Base-by-base conservation (phyloP, 2,329 filamentous ascomycete species). In the Fusarium sp. region DNA sequence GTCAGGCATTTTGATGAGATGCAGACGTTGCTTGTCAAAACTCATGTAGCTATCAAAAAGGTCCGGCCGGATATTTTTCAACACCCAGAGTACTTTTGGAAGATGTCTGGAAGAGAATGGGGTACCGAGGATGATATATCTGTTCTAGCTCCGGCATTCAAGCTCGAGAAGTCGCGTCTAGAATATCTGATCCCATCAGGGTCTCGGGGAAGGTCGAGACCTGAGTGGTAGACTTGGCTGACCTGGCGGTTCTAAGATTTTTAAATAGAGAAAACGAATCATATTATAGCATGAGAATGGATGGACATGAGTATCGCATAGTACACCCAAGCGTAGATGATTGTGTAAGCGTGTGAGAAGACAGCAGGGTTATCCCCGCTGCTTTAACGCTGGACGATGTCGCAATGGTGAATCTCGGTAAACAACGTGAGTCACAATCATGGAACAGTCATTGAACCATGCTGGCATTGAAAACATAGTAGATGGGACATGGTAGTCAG, bases 1-100 rank as follows among this genome's bases (percentile, higher is more conserved):
- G 62, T 64, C 14, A 70, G 76, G 5, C 72, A 78, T 30, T 74
- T 57, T 17, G 76, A 78, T 20, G 74, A 78, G n/a, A 78, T 78
- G 75, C 61, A 54, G 12, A 57, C 62, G 6, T 20, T 71, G 15
- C 22, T 71, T 7, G 12, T 25, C 2, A 71, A 71, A 38, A 62
- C 66, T 4, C 32, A 69, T 20, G 15, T 30, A 10, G 33, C 65
- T 2, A 61, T 76, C 6, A 25, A 73, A 20, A 72, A 68, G 37
- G 40, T 27, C 15, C 54, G 50, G 5, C 70, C 65, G 4, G 70
- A 63, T 2, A 61, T 72, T 15, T 60, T 68, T 30, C 9, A 30
- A 10, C 45, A 40, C 12, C 68, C 68, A 3, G 68, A 66, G 4
- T 61, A 72, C 47, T 71, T 71, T 25, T 61, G 58, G 58, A 50